Percentiles rank a stretch among this genome's conserved stretches.
phyloP scores from a whole-genome alignment of 345 rosid genomes.

The Garcia nutans region DNA sequence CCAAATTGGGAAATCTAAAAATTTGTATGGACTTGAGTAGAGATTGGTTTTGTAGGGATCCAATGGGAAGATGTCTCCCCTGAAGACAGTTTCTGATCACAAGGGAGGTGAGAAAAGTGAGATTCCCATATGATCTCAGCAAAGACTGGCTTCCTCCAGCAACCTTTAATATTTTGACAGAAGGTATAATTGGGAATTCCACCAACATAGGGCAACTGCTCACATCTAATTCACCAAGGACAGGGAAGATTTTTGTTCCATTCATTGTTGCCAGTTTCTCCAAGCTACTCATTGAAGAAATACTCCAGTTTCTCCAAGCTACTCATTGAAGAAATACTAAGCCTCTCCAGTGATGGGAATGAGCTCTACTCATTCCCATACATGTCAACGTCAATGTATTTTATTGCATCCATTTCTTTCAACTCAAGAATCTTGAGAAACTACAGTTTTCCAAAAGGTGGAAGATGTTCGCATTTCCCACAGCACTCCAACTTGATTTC shows the following conservation, averaged over 20 bases:
- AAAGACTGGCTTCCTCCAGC: neutral
- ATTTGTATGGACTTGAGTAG: neutral
- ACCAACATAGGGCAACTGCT: neutral
- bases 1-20: neutral
- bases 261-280: neutral
- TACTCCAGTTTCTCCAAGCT: neutral
- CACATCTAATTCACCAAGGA: neutral
- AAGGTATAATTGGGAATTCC: neutral
- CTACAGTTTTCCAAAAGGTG: constrained; percentile 9
- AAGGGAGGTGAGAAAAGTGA: neutral
- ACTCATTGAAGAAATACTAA: neutral
- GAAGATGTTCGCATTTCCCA: constrained; percentile 5
- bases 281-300: neutral
- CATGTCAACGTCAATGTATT: neutral
- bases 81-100: neutral
- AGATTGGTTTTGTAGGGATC: neutral
- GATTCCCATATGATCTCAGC: neutral
- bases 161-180: neutral
- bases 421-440: constrained; percentile 1
- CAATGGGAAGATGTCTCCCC: neutral
- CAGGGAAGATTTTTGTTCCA: neutral
- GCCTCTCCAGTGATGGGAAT: neutral
- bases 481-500: neutral
- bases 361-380: neutral
- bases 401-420: neutral